Percentiles rank a stretch among this genome's conserved stretches.
Conservation (phyloP, 2,329 filamentous ascomycete genomes). For the Colletotrichum acutatum region DNA sequence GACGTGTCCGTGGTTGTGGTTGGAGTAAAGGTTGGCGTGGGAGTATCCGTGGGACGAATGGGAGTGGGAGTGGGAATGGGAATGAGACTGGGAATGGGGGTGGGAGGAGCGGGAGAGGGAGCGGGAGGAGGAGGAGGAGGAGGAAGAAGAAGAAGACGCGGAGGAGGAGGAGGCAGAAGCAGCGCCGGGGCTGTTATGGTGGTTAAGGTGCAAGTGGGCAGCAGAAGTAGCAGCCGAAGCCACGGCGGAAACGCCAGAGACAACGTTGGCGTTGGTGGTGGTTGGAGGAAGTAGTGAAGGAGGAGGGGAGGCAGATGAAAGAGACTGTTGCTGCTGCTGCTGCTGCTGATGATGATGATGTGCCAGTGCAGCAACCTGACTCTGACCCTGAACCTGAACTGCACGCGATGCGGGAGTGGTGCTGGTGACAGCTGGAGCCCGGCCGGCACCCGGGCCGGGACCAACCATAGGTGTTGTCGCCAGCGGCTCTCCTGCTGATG, state of each 20-base stretch:
- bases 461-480: neutral
- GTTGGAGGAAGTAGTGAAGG: conserved; percentile 4
- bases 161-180: conserved; percentile 18
- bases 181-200: conserved; percentile 16
- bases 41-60: conserved; percentile 27
- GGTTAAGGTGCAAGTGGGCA: neutral
- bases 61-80: conserved; percentile 24
- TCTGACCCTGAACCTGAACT: neutral
- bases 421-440: neutral
- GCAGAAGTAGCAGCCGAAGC: conserved; percentile 1
- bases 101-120: conserved; percentile 21
- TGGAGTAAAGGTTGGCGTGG: neutral
- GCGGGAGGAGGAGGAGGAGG: conserved; percentile 10
- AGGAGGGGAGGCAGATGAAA: neutral
- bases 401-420: neutral
- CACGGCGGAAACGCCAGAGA: neutral
- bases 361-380: neutral
- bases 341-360: neutral
- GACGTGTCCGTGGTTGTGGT: conserved; percentile 8
- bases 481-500: neutral
- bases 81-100: conserved; percentile 28
- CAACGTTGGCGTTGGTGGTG: neutral
- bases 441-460: no score
- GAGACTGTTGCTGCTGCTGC: neutral
- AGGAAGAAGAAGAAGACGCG: conserved; percentile 5